Conservation (phyloP, 352 stramenopile genomes). For the Phytophthora foliorum region DNA sequence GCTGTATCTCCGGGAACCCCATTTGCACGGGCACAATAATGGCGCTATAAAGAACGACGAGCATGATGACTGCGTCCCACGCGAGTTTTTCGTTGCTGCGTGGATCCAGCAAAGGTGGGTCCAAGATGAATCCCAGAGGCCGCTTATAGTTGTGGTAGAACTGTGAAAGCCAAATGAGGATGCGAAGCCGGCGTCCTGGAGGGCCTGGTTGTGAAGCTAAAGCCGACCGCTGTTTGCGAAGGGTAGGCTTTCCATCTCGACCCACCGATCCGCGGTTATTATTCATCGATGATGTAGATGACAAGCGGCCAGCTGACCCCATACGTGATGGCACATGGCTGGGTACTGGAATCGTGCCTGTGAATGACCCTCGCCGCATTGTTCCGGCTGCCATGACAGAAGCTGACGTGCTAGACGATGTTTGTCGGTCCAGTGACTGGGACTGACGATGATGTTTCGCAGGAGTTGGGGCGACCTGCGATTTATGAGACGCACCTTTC, state of each 20-base stretch:
- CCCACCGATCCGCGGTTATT: conserved; percentile 28
- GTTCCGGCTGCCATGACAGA: not conserved
- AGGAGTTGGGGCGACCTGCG: conserved; percentile 18
- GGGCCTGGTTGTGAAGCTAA: conserved; percentile 41
- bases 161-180: conserved; percentile 48
- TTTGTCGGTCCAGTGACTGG: not conserved
- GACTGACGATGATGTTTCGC: not conserved
- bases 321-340: conserved; percentile 18
- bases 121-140: conserved; percentile 35
- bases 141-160: conserved; percentile 53
- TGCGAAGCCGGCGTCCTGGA: conserved; percentile 25
- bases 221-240: conserved; percentile 42
- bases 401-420: not conserved
- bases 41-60: conserved; percentile 78
- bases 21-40: conserved; percentile 79
- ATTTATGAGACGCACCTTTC: conserved; percentile 15
- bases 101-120: conserved; percentile 62
- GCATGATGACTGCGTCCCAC: conserved; percentile 81
- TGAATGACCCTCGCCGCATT: conserved; percentile 27
- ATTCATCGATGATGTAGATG: conserved; percentile 26
- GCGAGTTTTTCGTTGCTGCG: conserved; percentile 62
- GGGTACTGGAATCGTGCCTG: conserved; percentile 26
- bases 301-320: conserved; percentile 20
- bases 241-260: conserved; percentile 17
- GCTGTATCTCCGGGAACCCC: conserved; percentile 69